Conservation (phyloP, 345 rosid genomes). For the Luvunga scandens region DNA sequence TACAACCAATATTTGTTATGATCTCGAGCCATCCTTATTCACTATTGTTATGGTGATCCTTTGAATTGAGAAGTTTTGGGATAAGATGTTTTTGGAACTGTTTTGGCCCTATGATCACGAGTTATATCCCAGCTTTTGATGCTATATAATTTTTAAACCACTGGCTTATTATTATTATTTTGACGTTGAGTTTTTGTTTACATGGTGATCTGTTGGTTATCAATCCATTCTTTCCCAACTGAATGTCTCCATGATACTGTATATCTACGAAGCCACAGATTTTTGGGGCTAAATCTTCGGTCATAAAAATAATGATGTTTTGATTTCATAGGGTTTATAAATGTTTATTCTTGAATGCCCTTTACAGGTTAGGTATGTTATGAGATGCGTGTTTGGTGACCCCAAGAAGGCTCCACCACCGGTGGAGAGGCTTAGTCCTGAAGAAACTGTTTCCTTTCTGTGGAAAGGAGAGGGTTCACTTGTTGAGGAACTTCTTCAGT, state of each 20-base stretch:
- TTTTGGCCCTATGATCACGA: not conserved
- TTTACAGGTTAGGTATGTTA: conserved; percentile 88
- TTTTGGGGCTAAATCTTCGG: conserved; percentile 6
- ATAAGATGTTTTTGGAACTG: not conserved
- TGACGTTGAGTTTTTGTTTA: not conserved
- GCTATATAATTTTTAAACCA: not conserved
- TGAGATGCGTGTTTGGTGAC: conserved; percentile 89
- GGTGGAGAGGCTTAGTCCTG: conserved; percentile 72
- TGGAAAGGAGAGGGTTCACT: conserved; percentile 96
- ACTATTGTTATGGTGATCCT: not conserved
- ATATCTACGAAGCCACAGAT: not conserved
- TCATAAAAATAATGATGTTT: not conserved
- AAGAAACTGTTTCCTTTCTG: conserved; percentile 63
- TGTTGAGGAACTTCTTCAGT: conserved; percentile 82
- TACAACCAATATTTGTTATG: not conserved
- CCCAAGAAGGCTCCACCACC: conserved; percentile 98
- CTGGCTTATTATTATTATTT: not conserved
- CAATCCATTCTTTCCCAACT: not conserved
- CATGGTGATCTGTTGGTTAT: not conserved
- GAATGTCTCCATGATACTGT: not conserved
- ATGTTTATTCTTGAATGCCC: not conserved
- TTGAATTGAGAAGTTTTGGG: not conserved
- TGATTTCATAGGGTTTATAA: not conserved
- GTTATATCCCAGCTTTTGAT: not conserved
- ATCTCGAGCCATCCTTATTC: not conserved